phyloP scores from a whole-genome alignment of 202 grass and related monocot species.

The Alloteropsis angusta region DNA sequence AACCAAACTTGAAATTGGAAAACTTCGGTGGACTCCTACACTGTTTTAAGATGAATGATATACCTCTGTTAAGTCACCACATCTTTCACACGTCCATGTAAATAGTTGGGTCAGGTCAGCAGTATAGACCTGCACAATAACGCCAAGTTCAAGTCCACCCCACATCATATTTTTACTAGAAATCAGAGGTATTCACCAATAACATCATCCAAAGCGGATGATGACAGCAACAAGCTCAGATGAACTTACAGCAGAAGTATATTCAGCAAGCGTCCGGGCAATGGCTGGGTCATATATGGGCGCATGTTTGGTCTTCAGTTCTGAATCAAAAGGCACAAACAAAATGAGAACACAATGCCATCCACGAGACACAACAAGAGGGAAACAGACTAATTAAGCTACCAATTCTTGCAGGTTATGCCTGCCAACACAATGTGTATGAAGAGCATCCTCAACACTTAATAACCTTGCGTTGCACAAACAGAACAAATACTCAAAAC shows the following conservation, averaged over 20 bases:
- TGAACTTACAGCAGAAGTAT: constrained; percentile 76
- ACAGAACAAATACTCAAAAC: neutral
- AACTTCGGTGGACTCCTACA: neutral
- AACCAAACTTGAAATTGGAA: neutral
- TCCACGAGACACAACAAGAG: neutral
- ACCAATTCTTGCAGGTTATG: neutral
- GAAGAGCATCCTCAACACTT: neutral
- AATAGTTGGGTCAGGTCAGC: constrained; percentile 65
- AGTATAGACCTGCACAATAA: constrained; percentile 61
- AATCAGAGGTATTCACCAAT: neutral
- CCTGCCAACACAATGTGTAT: neutral
- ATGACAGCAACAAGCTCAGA: neutral
- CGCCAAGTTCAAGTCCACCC: neutral
- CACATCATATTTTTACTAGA: neutral
- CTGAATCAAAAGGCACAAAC: constrained; percentile 34
- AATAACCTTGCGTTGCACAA: neutral
- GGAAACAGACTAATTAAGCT: neutral
- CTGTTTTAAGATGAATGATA: neutral
- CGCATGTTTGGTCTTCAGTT: constrained; percentile 40
- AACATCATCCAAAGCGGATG: neutral
- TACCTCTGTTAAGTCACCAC: constrained; percentile 67
- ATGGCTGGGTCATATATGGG: constrained; percentile 58
- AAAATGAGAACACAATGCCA: neutral
- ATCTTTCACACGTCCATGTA: constrained; percentile 82
- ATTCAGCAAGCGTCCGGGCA: constrained; percentile 66